A percentile compares a stretch with the other conserved stretches of the same genome.
Evolutionary conservation across 2,329 filamentous ascomycete genomes (phyloP).

Genomic region (Lachnellula hyalina): DNA sequence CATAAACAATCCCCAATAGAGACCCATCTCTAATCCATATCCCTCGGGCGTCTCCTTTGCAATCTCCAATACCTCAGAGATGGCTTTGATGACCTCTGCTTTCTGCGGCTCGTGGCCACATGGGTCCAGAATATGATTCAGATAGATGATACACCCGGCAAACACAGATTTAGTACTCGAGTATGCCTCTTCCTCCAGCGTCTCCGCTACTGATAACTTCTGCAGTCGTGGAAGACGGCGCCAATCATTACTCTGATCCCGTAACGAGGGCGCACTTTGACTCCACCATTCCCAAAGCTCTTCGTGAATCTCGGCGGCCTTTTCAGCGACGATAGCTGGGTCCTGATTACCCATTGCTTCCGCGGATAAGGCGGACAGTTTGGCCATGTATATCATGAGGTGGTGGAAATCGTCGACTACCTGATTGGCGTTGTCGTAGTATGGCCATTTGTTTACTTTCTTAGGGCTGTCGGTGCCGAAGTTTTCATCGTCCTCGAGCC

Average conservation of each 20-base stretch:
- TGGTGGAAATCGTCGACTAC: conserved; percentile 26
- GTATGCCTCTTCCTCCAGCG: conserved; percentile 27
- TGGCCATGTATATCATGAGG: conserved; percentile 29
- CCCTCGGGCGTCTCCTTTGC: conserved; percentile 27
- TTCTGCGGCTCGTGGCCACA: conserved; percentile 16
- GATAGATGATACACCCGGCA: conserved; percentile 26
- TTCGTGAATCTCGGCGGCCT: conserved; percentile 15
- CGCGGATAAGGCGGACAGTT: conserved; percentile 24
- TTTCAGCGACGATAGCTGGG: conserved; percentile 13
- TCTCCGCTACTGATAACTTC: conserved; percentile 27
- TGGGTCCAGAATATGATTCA: conserved; percentile 28
- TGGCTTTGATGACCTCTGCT: conserved; percentile 21
- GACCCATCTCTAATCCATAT: conserved; percentile 29
- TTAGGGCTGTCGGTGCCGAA: neutral
- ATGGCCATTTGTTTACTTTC: conserved; percentile 20
- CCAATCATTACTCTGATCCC: conserved; percentile 28
- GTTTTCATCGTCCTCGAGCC: conserved; percentile 21
- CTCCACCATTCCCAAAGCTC: conserved; percentile 27
- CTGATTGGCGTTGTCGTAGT: conserved; percentile 24
- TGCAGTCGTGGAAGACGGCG: conserved; percentile 20
- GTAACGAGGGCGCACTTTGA: conserved; percentile 18
- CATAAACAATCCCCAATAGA: conserved; percentile 30
- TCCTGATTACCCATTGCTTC: conserved; percentile 23
- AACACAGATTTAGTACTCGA: conserved; percentile 28
- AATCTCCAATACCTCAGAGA: conserved; percentile 26